Percentiles rank a stretch among this genome's conserved stretches.
Conservation (phyloP, 768 basidiomycete species). For the Auricularia sp. region DNA sequence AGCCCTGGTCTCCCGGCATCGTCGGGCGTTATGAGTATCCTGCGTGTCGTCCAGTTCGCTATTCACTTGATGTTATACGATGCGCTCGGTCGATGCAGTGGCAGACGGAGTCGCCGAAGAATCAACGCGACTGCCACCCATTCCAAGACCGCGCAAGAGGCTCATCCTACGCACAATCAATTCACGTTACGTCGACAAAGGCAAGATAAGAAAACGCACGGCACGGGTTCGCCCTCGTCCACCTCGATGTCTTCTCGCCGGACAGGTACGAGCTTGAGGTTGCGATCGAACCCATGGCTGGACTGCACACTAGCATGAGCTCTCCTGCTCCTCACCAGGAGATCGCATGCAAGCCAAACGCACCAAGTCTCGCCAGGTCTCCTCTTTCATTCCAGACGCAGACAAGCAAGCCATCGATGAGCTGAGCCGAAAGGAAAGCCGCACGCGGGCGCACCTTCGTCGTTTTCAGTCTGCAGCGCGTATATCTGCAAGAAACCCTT, state of each 20-base stretch:
- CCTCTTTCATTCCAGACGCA: constrained; percentile 6
- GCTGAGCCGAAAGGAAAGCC: neutral
- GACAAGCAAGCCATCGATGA: neutral
- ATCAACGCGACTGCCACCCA: neutral
- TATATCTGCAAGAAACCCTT: constrained; percentile 78
- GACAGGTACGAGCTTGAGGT: constrained; percentile 46
- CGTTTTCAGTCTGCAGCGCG: constrained; percentile 75
- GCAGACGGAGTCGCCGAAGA: neutral
- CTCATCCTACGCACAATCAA: neutral
- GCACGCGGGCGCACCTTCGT: constrained; percentile 38
- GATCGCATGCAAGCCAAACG: constrained; percentile 12
- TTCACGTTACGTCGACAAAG: neutral
- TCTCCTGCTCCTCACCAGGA: no score
- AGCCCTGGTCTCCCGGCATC: no score
- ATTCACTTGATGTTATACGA: no score
- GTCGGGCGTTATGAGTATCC: no score
- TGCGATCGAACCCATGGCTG: constrained; percentile 67
- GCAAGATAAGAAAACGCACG: neutral
- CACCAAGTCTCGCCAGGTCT: constrained; percentile 77
- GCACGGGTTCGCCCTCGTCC: neutral
- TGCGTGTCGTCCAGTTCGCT: no score
- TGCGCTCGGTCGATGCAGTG: no score
- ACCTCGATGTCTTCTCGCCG: constrained; percentile 41
- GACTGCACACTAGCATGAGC: constrained; percentile 29
- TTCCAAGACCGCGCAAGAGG: neutral